A percentile compares a stretch with the other conserved stretches of the same genome.
Evolutionary conservation across 306 rosid genomes (phyloP).

Genomic region (Begonia peltatifolia): DNA sequence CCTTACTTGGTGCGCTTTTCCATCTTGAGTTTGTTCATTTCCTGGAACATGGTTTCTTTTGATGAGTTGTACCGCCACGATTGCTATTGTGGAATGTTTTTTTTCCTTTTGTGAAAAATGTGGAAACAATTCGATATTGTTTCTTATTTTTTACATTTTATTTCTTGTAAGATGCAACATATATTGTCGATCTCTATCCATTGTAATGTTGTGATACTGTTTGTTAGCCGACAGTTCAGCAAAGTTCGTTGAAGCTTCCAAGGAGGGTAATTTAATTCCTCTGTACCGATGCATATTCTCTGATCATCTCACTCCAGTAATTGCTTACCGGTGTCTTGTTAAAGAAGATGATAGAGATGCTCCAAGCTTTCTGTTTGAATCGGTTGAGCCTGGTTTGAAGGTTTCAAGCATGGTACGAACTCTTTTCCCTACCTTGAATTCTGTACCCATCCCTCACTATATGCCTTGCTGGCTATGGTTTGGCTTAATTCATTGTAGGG

Average conservation of each 20-base stretch:
- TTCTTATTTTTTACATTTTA: background rate
- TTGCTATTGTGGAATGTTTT: background rate
- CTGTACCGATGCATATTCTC: slow-evolving; percentile 60
- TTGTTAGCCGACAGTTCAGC: slow-evolving; percentile 47
- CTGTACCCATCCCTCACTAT: no score
- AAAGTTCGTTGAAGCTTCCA: slow-evolving; percentile 59
- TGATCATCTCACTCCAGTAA: slow-evolving; percentile 89
- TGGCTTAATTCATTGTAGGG: slow-evolving; percentile 36
- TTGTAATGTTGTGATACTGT: slow-evolving; percentile 8
- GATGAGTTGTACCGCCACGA: background rate
- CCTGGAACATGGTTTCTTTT: background rate
- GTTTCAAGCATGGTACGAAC: slow-evolving; percentile 53
- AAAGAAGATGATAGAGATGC: slow-evolving; percentile 95
- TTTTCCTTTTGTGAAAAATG: background rate
- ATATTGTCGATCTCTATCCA: background rate
- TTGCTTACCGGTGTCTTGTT: slow-evolving; percentile 92
- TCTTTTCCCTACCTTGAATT: background rate
- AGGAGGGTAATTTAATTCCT: slow-evolving; percentile 77
- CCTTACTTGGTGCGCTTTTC: slow-evolving; percentile 24
- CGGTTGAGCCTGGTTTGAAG: slow-evolving; percentile 69
- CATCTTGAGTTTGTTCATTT: slow-evolving; percentile 6
- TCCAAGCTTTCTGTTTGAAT: slow-evolving; percentile 82
- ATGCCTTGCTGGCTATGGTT: background rate
- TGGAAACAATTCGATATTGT: background rate
- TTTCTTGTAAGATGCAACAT: background rate